Conservation (phyloP, 805 yeast species). For the Saccharomycopsis sp. region DNA sequence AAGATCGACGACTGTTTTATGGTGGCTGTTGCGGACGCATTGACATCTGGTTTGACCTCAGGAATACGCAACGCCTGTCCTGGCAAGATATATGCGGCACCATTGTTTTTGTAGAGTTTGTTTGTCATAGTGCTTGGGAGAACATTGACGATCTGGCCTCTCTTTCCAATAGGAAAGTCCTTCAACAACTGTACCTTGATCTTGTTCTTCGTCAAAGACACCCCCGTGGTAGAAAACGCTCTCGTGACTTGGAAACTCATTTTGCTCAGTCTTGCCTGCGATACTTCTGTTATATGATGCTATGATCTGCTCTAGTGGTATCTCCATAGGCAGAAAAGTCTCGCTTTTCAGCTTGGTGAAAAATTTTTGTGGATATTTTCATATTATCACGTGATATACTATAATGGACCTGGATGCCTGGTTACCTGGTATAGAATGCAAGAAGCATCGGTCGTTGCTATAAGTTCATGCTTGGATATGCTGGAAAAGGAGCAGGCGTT, state of each 20-base stretch:
- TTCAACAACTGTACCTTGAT: conserved; percentile 70
- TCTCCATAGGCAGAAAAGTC: background rate
- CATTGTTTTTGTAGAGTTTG: conserved; percentile 59
- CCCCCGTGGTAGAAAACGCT: background rate
- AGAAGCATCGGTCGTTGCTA: too few relatives aligned
- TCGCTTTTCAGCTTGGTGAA: background rate
- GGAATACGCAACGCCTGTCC: conserved; percentile 18
- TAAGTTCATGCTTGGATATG: too few relatives aligned
- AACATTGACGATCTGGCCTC: conserved; percentile 71
- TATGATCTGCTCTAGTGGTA: background rate
- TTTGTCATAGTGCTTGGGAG: conserved; percentile 81
- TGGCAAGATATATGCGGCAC: conserved; percentile 60
- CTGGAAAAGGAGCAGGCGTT: too few relatives aligned
- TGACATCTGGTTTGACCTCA: conserved; percentile 7
- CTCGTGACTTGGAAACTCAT: background rate
- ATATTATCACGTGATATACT: background rate
- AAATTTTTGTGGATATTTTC: background rate
- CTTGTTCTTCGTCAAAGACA: conserved; percentile 29
- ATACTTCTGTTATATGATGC: background rate
- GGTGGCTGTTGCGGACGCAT: background rate
- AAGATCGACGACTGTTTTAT: background rate
- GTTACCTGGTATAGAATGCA: too few relatives aligned
- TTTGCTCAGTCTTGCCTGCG: background rate
- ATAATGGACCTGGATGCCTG: background rate
- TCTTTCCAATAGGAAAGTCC: conserved; percentile 56